Conservation (phyloP, 1,284 basidiomycete genomes). For the Takashimella koratensis region DNA sequence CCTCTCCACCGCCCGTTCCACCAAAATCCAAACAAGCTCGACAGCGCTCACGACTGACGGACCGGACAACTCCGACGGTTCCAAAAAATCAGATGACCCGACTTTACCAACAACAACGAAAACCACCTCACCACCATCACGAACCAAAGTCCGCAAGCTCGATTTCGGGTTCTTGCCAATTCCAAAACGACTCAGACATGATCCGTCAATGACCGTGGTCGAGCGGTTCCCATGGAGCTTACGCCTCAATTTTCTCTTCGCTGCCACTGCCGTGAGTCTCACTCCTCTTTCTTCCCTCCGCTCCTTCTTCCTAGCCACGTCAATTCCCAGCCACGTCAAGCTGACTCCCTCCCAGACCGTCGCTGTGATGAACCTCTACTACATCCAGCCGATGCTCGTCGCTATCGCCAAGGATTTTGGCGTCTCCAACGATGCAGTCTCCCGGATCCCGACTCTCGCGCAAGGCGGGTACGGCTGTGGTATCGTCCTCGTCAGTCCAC, state of each 20-base stretch:
- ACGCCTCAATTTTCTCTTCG: conserved; percentile 61
- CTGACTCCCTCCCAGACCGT: conserved; percentile 23
- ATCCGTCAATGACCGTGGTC: conserved; percentile 46
- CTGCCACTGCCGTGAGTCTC: conserved; percentile 62
- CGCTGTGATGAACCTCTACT: conserved; percentile 60
- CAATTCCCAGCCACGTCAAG: too few species aligned
- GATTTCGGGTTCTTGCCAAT: conserved; percentile 60
- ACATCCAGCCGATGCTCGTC: conserved; percentile 66
- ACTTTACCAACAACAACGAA: too few species aligned
- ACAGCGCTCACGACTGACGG: too few species aligned
- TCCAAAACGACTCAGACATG: conserved; percentile 59
- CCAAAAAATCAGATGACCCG: too few species aligned
- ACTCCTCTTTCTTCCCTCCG: neutral
- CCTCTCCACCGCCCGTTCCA: too few species aligned
- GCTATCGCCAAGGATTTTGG: conserved; percentile 51
- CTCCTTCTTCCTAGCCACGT: neutral
- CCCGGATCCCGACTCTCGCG: conserved; percentile 56
- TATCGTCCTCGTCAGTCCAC: conserved; percentile 60
- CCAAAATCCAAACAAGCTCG: too few species aligned
- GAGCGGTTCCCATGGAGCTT: conserved; percentile 55
- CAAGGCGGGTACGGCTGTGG: conserved; percentile 56
- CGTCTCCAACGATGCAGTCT: conserved; percentile 59
- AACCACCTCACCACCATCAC: too few species aligned
- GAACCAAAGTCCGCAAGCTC: conserved; percentile 24
- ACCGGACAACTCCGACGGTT: too few species aligned